Evolutionary conservation across 768 basidiomycete genomes (phyloP).

Genomic region (Mycena latifolia): DNA sequence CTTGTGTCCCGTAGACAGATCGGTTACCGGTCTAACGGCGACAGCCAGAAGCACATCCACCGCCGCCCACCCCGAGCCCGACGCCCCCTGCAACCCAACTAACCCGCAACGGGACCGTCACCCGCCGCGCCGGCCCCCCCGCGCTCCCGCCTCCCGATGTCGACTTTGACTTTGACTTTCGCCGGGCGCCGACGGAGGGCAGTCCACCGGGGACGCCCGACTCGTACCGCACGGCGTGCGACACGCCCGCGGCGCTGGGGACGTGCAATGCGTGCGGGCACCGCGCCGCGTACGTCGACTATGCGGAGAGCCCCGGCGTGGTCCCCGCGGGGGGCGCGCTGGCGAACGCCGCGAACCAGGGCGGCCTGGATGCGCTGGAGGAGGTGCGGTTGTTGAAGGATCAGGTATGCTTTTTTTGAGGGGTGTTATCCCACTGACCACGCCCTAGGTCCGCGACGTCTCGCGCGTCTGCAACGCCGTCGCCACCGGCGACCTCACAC

Average conservation of each 20-base stretch:
- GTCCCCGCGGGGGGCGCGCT: conserved; percentile 68
- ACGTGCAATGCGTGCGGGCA: conserved; percentile 21
- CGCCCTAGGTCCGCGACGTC: conserved; percentile 68
- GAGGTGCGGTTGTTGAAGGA: conserved; percentile 80
- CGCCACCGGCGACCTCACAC: conserved; percentile 74
- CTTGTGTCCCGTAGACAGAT: no score
- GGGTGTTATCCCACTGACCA: no score
- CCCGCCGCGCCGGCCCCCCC: neutral
- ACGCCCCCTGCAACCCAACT: conserved; percentile 3
- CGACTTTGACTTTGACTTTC: conserved; percentile 10
- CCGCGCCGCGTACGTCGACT: neutral
- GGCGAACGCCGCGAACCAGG: conserved; percentile 66
- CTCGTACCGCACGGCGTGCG: neutral
- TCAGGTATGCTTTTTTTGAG: conserved; percentile 47
- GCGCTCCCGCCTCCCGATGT: neutral
- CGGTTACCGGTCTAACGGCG: no score
- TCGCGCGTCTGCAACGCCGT: conserved; percentile 81
- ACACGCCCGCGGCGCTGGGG: neutral
- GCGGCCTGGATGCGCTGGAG: conserved; percentile 74
- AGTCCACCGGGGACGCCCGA: no score
- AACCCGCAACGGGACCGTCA: conserved; percentile 3
- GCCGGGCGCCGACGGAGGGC: neutral
- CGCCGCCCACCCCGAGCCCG: neutral
- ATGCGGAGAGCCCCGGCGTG: conserved; percentile 45
- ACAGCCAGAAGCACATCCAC: no score